Percentiles rank a stretch among this genome's conserved stretches.
phyloP scores from a whole-genome alignment of 306 rosid species.

The Sicyos edulis region DNA sequence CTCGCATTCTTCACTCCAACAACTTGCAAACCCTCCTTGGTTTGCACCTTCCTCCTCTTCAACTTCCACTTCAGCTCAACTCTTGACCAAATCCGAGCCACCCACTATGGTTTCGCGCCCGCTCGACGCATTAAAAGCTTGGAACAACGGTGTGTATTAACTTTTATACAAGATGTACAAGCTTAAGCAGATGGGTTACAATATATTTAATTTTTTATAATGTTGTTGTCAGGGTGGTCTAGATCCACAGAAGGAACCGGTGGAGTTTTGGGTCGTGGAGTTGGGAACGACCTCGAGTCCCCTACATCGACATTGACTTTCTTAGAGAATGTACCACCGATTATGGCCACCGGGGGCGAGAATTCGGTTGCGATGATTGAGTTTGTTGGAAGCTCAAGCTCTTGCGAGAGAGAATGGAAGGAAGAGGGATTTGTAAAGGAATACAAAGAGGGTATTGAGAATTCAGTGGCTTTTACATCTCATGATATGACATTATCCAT shows the following conservation, averaged over 20 bases:
- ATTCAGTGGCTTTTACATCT: conserved; percentile 41
- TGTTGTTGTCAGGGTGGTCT: conserved; percentile 28
- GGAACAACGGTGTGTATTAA: conserved; percentile 26
- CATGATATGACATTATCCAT: conserved; percentile 51
- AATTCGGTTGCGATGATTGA: conserved; percentile 47
- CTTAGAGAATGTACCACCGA: conserved; percentile 45
- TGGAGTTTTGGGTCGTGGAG: conserved; percentile 16
- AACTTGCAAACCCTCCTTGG: conserved; percentile 27
- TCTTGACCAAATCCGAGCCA: conserved; percentile 5
- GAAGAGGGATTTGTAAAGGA: conserved; percentile 37
- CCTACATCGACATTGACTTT: conserved; percentile 80
- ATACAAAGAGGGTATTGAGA: conserved; percentile 39
- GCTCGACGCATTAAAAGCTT: conserved; percentile 28
- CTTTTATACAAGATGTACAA: not conserved
- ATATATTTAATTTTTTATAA: not conserved
- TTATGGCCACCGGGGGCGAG: conserved; percentile 28
- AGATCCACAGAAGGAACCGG: conserved; percentile 31
- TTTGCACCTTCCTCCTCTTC: conserved; percentile 35
- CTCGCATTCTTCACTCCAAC: conserved; percentile 40
- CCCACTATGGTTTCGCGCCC: not conserved
- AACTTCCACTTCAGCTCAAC: conserved; percentile 29
- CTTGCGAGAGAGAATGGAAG: conserved; percentile 59
- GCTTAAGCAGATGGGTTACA: not conserved
- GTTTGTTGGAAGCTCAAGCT: conserved; percentile 60
- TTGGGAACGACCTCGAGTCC: conserved; percentile 54